Base-by-base conservation (phyloP, 2,329 filamentous ascomycete species). In the Fusarium praegraminearum region DNA sequence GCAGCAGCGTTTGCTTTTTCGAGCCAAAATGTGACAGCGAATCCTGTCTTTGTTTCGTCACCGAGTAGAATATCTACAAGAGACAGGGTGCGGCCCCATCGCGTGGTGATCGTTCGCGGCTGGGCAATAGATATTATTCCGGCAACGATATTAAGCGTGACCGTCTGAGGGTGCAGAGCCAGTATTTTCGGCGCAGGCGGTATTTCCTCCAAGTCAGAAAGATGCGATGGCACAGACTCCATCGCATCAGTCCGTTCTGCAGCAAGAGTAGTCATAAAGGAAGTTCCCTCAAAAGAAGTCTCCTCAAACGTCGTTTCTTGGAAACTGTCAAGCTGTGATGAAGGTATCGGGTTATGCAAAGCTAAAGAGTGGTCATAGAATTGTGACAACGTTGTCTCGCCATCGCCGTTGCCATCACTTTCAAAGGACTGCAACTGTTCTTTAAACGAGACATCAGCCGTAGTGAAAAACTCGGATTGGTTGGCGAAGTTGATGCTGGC, bases 21-120 rank as follows among this genome's bases (percentile, higher is more conserved):
- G 3, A 97, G 82, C 95, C 95, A 98, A 77, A 97, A 93, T 4
- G 91, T 94, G 57, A 98, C 84, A 30, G 86, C 88, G 79, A 98
- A 97, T 4, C 91, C 92, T 0, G 92, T 88, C 68, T 86, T 88
- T 0, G 94, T 97, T 53, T 97, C 92, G 77, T 98, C 95, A 7
- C 92, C 94, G 1, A 98, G 89, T 2, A 94, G 83, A 3, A 96
- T 79, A 78, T 97, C 93, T 41, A 95, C 82, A 5, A 97, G 84
- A 8, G 91, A 87, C 53, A 90, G 84, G 9, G 83, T 83, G 13
- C 81, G 79, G 28, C 90, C 87, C 81, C 87, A 90, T 40, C 87
- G 85, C 0, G 94, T 93, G 32, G 83, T 86, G 22, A 97, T 88
- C 3, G 85, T 85, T 26, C 92, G 89, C 2, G 91, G 85, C 38